phyloP scores from a whole-genome alignment of 2,329 filamentous ascomycete species.

The Colletotrichum sp. region DNA sequence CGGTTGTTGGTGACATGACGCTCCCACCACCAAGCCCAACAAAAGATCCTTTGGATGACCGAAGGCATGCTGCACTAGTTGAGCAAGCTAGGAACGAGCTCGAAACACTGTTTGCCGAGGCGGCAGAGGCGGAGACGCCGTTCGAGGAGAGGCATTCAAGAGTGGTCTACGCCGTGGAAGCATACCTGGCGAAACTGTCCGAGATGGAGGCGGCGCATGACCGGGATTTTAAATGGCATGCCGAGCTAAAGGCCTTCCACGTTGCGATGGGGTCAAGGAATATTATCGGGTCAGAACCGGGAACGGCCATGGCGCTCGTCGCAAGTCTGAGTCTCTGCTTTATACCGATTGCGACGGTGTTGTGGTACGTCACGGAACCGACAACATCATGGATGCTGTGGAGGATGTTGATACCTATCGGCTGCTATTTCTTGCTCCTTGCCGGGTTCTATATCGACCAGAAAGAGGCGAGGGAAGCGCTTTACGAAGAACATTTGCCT shows the following conservation, averaged over 20 bases:
- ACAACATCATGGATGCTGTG: constrained; percentile 1
- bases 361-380: constrained; percentile 9
- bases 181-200: background rate
- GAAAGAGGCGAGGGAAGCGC: background rate
- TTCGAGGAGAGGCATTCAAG: constrained; percentile 11
- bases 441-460: background rate
- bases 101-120: background rate
- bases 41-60: background rate
- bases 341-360: background rate
- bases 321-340: background rate
- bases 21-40: background rate
- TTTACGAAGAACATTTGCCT: constrained; percentile 9
- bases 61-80: background rate
- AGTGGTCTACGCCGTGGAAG: constrained; percentile 10
- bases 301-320: background rate
- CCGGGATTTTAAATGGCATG: constrained; percentile 13
- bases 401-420: background rate
- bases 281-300: background rate
- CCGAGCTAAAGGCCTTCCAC: background rate
- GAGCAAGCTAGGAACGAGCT: constrained; percentile 9
- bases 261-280: background rate
- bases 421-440: background rate
- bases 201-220: constrained; percentile 13
- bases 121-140: background rate
- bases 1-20: background rate